phyloP scores from a whole-genome alignment of 495 filamentous ascomycete genomes.

The Aspergillus steynii region DNA sequence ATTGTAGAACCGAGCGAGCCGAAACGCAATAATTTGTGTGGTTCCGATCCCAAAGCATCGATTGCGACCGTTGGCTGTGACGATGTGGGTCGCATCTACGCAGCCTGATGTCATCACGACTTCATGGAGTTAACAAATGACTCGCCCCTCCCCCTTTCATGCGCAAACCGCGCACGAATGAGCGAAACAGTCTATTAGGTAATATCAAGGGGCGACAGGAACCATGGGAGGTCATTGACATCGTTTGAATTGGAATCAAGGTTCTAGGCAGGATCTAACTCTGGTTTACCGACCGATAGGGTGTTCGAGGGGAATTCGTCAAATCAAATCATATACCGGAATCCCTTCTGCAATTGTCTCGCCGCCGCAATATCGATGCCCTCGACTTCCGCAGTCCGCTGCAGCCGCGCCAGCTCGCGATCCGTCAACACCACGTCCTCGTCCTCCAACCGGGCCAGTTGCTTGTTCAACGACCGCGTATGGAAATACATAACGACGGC shows the following conservation, averaged over 20 bases:
- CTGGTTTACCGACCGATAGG: too few species aligned
- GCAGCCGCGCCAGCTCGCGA: constrained; percentile 42
- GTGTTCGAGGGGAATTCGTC: too few species aligned
- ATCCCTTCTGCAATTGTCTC: constrained; percentile 48
- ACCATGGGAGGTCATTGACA: too few species aligned
- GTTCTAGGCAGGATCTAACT: too few species aligned
- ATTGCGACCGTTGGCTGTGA: background rate
- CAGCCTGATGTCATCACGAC: background rate
- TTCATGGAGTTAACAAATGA: background rate
- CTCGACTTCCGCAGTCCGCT: constrained; percentile 49
- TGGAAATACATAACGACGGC: constrained; percentile 46
- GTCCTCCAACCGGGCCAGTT: constrained; percentile 46
- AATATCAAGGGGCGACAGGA: too few species aligned
- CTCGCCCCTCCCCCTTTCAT: too few species aligned
- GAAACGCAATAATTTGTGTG: background rate
- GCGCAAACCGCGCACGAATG: too few species aligned
- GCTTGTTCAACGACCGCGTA: constrained; percentile 44
- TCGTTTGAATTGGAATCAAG: too few species aligned
- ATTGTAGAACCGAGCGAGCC: background rate
- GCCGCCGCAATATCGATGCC: constrained; percentile 49
- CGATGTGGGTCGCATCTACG: background rate
- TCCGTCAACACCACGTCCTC: constrained; percentile 40
- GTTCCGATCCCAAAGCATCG: background rate
- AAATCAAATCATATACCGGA: constrained; percentile 39
- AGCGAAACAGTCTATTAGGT: too few species aligned